Evolutionary conservation across 2,329 filamentous ascomycete genomes (phyloP).

Genomic region (Gaeumannomyces sp.): DNA sequence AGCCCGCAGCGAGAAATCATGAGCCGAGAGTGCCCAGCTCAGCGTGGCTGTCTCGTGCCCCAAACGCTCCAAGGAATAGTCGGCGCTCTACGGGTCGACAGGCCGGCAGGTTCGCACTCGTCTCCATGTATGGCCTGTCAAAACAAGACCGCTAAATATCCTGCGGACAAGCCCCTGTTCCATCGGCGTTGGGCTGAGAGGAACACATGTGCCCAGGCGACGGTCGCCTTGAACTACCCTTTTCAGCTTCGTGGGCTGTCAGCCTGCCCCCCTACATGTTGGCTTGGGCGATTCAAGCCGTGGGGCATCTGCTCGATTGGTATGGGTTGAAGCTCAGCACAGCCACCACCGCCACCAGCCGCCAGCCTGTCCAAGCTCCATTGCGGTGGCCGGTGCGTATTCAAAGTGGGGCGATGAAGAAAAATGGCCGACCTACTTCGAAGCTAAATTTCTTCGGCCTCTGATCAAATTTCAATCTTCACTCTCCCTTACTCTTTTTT

Average conservation of each 20-base stretch:
- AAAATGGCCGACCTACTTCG: slow-evolving; percentile 1
- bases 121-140: neutral
- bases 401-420: neutral
- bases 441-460: slow-evolving; percentile 2
- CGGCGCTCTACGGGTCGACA: neutral
- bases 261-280: neutral
- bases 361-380: too few species aligned
- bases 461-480: neutral
- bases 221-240: neutral
- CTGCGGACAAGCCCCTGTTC: neutral
- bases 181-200: neutral
- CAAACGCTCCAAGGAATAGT: neutral
- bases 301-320: too few species aligned
- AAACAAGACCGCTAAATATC: neutral
- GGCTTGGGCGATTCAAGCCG: neutral
- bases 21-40: neutral
- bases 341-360: neutral
- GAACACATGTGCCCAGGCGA: neutral
- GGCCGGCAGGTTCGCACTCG: too few species aligned
- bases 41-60: neutral
- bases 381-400: neutral
- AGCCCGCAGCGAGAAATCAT: neutral
- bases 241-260: neutral
- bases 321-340: neutral
- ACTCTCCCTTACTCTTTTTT: neutral